Evolutionary conservation across 768 basidiomycete genomes (phyloP).

Genomic region (Trametes coccinea): DNA sequence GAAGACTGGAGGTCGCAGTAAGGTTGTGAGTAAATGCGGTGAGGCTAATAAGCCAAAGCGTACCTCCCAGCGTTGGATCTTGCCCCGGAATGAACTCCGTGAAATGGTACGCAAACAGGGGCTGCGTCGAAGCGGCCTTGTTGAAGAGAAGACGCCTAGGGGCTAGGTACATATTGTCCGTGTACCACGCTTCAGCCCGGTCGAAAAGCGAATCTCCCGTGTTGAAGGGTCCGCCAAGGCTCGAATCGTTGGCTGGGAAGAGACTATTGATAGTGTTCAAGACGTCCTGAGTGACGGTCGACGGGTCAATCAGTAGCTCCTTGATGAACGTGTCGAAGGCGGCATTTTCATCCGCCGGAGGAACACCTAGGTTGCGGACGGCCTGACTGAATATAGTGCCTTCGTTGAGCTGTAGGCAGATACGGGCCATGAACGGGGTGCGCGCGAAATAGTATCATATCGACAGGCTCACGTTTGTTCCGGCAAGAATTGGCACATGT

Average conservation of each 20-base stretch:
- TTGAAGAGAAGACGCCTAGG: conserved; percentile 52
- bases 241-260: conserved; percentile 51
- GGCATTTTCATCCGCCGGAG: conserved; percentile 41
- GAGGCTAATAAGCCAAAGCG: conserved; percentile 11
- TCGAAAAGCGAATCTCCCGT: conserved; percentile 64
- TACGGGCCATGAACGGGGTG: no score
- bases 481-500: conserved; percentile 55
- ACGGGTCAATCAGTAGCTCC: conserved; percentile 53
- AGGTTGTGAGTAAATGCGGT: neutral
- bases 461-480: no score
- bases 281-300: conserved; percentile 44
- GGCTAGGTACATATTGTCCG: conserved; percentile 56
- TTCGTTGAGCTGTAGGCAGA: conserved; percentile 62
- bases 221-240: conserved; percentile 51
- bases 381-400: conserved; percentile 46
- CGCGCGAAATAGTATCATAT: no score
- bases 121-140: conserved; percentile 46
- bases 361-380: conserved; percentile 41
- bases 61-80: conserved; percentile 48
- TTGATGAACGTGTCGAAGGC: conserved; percentile 51
- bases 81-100: conserved; percentile 59
- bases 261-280: conserved; percentile 40
- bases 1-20: conserved; percentile 35
- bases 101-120: conserved; percentile 57
- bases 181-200: conserved; percentile 57